Percentiles rank a stretch among this genome's conserved stretches.
phyloP scores from a whole-genome alignment of 1,284 basidiomycete species.

The Stereum hirsutum region DNA sequence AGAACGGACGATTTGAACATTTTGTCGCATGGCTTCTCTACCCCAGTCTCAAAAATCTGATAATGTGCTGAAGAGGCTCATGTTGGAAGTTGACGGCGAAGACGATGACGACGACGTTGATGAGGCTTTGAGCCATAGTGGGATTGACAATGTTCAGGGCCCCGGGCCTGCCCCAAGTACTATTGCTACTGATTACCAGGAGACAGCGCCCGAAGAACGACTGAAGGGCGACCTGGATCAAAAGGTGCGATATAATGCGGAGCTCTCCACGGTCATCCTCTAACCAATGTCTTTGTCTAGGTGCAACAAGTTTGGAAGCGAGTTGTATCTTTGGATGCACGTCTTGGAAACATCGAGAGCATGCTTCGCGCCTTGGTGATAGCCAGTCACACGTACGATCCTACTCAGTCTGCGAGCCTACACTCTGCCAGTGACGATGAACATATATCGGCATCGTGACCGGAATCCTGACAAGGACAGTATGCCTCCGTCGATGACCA shows the following conservation, averaged over 20 bases:
- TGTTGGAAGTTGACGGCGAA: neutral
- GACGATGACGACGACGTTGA: slow-evolving; percentile 1
- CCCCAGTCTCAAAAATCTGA: slow-evolving; percentile 3
- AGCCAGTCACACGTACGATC: too few species aligned
- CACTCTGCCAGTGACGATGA: too few species aligned
- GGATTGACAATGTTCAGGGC: neutral
- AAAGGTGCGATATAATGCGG: neutral
- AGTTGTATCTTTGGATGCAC: neutral
- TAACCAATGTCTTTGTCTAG: neutral
- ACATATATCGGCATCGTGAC: too few species aligned
- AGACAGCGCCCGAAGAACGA: neutral
- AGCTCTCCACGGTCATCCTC: too few species aligned
- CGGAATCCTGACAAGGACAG: too few species aligned
- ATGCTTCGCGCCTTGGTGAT: neutral
- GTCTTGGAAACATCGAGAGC: slow-evolving; percentile 1
- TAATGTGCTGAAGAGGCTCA: neutral
- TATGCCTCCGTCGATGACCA: too few species aligned
- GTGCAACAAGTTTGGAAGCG: slow-evolving; percentile 3
- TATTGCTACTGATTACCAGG: too few species aligned
- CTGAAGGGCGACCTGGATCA: slow-evolving; percentile 3
- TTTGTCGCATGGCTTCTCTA: neutral
- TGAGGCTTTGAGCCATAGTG: too few species aligned
- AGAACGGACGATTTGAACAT: neutral
- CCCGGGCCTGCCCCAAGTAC: too few species aligned
- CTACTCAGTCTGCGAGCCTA: too few species aligned